These are phyloP conservation scores for Helichrysum umbraculigerum DNA, from an alignment of 129 eudicot species.

Conservation along the genomic window DNA sequence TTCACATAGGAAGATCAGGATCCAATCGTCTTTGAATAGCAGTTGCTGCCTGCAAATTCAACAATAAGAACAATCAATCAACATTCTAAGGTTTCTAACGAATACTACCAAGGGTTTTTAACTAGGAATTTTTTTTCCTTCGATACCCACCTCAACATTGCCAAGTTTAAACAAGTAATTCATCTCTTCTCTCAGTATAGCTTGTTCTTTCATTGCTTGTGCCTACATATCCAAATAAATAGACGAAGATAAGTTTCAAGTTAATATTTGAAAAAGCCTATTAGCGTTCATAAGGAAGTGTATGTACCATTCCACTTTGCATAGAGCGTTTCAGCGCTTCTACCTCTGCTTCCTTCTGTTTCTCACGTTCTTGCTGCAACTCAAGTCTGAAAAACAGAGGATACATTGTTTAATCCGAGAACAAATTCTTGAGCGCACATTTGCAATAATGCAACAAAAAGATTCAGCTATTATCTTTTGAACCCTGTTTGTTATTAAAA, in stretches of 20 bases:
- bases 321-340: slow-evolving; percentile 70
- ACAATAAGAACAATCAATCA: slow-evolving; percentile 6
- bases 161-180: slow-evolving; percentile 82
- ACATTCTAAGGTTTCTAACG: not conserved
- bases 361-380: slow-evolving; percentile 75
- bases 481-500: not conserved
- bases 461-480: not conserved
- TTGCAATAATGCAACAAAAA: not conserved
- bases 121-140: not conserved
- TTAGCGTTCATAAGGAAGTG: not conserved
- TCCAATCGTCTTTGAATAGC: slow-evolving; percentile 94
- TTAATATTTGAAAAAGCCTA: not conserved
- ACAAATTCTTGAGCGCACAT: not conserved
- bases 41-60: slow-evolving; percentile 73
- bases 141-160: slow-evolving; percentile 70
- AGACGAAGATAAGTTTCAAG: slow-evolving; percentile 4
- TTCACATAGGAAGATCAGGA: slow-evolving; percentile 79
- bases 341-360: slow-evolving; percentile 71
- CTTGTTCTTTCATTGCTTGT: slow-evolving; percentile 98
- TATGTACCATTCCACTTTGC: slow-evolving; percentile 89
- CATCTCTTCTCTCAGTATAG: slow-evolving; percentile 90
- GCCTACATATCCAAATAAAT: slow-evolving; percentile 47
- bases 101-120: not conserved
- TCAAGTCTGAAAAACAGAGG: slow-evolving; percentile 59
- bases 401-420: not conserved